Base-by-base conservation (phyloP, 2,329 filamentous ascomycete genomes). In the Chaetomiaceae sp. region DNA sequence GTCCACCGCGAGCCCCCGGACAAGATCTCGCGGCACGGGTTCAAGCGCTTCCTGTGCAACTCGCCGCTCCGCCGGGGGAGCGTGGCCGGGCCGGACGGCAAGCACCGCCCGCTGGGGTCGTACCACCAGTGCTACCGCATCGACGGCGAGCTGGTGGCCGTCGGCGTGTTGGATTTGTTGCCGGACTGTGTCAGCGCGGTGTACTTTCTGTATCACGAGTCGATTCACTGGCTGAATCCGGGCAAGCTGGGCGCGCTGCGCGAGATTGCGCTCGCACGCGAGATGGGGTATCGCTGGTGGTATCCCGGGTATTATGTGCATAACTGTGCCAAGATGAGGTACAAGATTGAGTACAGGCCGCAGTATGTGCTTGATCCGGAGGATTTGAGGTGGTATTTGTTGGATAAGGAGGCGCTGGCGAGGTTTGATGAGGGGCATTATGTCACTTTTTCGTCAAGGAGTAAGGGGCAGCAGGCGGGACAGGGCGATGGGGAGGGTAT, bases 251-350 rank as follows among this genome's bases (percentile, higher is more conserved):
- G 86, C 33, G 89, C 88, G 1, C 67, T 92, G 57, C 75, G 84
- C 57, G 89, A 94, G 68, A 87, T 89, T 56, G 75, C 83, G 0
- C 68, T 94, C 25, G 85, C 88, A 0, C 71, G 77, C 3, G 88
- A 92, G 64, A 75, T 74, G 6, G 84, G 81, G 0, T 91, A 91
- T 62, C 72, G 78, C 39, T 90, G 82, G 75, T 94, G 89, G 79
- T 94, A 92, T 69, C 85, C 79, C 6, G 84, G 89, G 6, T 92
- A 84, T 68, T 94, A 92, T 63, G 92, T 94, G 55, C 88, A 91
- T 67, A 83, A 74, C 51, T 92, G 88, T 63, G 76, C 80, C 49
- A 94, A 94, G 73, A 92, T 94, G 89, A 77, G 78, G 61, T 94
- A 94, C 74, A 94, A 94, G 73, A 86, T 84, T 54, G 85, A 91